Percentiles rank a stretch among this genome's conserved stretches.
These are phyloP conservation scores for Wilcoxina mikolae DNA, from an alignment of 495 filamentous ascomycete genomes.

Conservation along the genomic window DNA sequence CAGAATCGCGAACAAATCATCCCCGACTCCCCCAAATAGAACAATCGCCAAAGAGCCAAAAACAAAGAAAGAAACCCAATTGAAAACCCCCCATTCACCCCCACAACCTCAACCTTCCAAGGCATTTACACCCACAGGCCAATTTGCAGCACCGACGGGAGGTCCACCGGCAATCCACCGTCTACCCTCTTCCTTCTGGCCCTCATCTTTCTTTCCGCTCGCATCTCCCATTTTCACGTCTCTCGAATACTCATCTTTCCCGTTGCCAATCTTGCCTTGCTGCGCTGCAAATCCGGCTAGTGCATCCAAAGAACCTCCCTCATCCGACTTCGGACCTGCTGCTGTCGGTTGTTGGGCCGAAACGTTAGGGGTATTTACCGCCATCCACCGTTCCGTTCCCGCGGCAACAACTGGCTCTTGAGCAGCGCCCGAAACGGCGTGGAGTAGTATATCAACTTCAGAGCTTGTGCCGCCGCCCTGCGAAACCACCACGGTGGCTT, in stretches of 20 bases:
- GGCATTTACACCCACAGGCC: too few species aligned
- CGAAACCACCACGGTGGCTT: slow-evolving; percentile 38
- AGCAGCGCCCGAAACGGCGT: slow-evolving; percentile 25
- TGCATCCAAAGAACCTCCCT: slow-evolving; percentile 32
- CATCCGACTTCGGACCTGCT: slow-evolving; percentile 5
- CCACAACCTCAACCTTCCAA: too few species aligned
- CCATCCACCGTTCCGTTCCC: slow-evolving; percentile 31
- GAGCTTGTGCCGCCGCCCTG: slow-evolving; percentile 21
- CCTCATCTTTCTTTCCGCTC: not conserved
- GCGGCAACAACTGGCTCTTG: slow-evolving; percentile 34
- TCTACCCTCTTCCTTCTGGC: not conserved
- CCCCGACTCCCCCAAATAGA: too few species aligned
- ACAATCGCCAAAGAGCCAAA: too few species aligned
- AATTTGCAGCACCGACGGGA: too few species aligned
- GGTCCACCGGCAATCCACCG: not conserved
- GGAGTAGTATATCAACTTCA: slow-evolving; percentile 29
- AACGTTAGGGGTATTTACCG: slow-evolving; percentile 24
- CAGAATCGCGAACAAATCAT: too few species aligned
- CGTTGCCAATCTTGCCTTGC: slow-evolving; percentile 8
- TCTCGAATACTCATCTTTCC: not conserved
- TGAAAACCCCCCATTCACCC: too few species aligned
- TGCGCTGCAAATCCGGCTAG: slow-evolving; percentile 25
- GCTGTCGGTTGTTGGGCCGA: slow-evolving; percentile 6
- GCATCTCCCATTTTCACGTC: slow-evolving; percentile 2
- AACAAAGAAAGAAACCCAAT: too few species aligned